Conservation (phyloP, 2,329 filamentous ascomycete species). For the Colletotrichum sansevieriae region DNA sequence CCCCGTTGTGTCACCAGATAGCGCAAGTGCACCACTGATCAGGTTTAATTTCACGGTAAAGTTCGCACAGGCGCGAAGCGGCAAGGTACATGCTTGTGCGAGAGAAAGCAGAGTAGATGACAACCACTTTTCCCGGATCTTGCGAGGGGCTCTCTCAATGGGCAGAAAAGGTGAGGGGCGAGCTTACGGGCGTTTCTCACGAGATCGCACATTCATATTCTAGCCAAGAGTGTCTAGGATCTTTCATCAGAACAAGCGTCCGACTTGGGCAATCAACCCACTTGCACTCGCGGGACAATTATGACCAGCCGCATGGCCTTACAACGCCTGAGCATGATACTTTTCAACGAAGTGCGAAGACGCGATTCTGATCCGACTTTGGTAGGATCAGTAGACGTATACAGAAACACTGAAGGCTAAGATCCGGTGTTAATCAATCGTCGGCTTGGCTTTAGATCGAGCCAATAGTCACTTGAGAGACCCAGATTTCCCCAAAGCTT, state of each 20-base stretch:
- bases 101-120: not conserved
- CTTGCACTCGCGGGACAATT: not conserved
- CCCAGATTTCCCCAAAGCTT: slow-evolving; percentile 19
- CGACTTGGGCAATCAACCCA: no score
- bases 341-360: not conserved
- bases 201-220: slow-evolving; percentile 19
- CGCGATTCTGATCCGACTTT: not conserved
- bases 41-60: not conserved
- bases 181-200: not conserved
- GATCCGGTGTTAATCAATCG: slow-evolving; percentile 8
- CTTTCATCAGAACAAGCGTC: no score
- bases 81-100: slow-evolving; percentile 2
- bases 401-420: slow-evolving; percentile 16
- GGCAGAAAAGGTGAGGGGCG: not conserved
- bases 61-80: not conserved
- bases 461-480: slow-evolving; percentile 16
- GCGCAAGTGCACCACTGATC: no score
- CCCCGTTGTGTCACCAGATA: no score
- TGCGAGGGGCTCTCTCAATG: not conserved
- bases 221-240: not conserved
- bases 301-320: not conserved
- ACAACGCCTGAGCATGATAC: not conserved
- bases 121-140: slow-evolving; percentile 8
- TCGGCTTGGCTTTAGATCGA: slow-evolving; percentile 11
- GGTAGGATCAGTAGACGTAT: not conserved